Conservation (phyloP, 2,329 filamentous ascomycete genomes). For the Aspergillus sp. region DNA sequence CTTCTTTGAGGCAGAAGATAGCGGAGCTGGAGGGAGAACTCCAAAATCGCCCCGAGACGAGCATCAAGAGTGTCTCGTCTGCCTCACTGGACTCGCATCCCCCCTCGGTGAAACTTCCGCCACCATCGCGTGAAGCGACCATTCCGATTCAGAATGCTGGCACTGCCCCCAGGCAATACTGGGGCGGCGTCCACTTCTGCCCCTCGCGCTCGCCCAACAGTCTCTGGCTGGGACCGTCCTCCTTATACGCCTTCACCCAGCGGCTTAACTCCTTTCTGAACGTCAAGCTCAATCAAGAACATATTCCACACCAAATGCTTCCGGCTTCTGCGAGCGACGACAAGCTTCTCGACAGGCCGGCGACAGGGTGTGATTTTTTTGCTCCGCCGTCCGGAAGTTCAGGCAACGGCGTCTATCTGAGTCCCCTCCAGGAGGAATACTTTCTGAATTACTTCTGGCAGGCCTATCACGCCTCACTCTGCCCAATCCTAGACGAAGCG, state of each 20-base stretch:
- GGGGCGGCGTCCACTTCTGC: background rate
- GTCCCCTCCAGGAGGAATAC: conserved; percentile 27
- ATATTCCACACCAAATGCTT: conserved; percentile 35
- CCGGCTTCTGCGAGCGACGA: conserved; percentile 31
- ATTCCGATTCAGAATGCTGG: too few relatives aligned
- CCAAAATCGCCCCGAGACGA: conserved; percentile 18
- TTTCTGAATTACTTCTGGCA: conserved; percentile 28
- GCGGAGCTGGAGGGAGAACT: conserved; percentile 40
- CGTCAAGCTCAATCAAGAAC: conserved; percentile 37
- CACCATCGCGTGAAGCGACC: too few relatives aligned
- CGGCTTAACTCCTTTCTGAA: conserved; percentile 3
- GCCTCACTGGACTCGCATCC: too few relatives aligned
- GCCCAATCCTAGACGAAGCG: conserved; percentile 25
- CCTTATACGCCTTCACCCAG: conserved; percentile 3
- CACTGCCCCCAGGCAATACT: background rate
- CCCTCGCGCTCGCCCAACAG: conserved; percentile 3
- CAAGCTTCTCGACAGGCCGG: conserved; percentile 10
- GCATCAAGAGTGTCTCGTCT: too few relatives aligned
- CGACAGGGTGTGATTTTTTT: conserved; percentile 15
- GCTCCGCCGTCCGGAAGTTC: background rate
- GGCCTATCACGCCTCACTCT: conserved; percentile 22
- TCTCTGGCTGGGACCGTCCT: conserved; percentile 6
- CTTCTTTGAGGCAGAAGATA: conserved; percentile 39
- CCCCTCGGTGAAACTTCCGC: too few relatives aligned
- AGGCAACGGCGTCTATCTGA: conserved; percentile 10